Base-by-base conservation (phyloP, 805 yeast genomes). In the Candida railenensis region DNA sequence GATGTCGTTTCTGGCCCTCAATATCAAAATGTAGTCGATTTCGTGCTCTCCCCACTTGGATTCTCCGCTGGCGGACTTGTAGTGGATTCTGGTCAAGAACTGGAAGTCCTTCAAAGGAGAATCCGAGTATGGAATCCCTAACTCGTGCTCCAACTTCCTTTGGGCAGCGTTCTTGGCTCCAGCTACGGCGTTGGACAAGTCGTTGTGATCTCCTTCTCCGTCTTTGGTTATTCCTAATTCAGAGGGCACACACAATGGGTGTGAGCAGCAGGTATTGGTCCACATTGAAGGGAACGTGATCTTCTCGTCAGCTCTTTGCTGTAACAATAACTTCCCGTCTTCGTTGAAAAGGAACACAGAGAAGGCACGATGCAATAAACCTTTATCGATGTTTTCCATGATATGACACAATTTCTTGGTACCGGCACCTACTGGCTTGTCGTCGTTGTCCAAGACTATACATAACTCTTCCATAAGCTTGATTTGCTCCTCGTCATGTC, bases 181-280 rank as follows among this genome's bases (percentile, higher is more conserved):
- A 22, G 67, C 66, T 5, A 92, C 73, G 7, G 95, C 87, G 32
- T 74, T 69, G 4, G 70, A 66, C 48, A 91, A 73, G 33, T 65
- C 65, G 37, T 71, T 60, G 22, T 59, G 50, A 42, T 60, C 56
- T 18, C 42, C 39, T 5, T 47, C 36, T 2, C 46, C 49, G 3
- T 53, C 53, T 7, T 19, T 18, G 19, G 47, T 45, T 16, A 63
- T 46, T 9, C 97, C 97, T 61, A 90, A 72, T 66, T 94, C 99
- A 33, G 81, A 71, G 34, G 83, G 78, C 32, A 89, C 81, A 45
- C 96, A 89, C 44, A 94, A 74, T 8, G 99, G 99, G 65, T 94
- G 99, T 1, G 98, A 91, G 66, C 99, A 94, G 69, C 99, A 94
- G 1, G 99, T 94, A 66, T 94, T 94, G 21, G 99, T 94, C 99